phyloP scores from a whole-genome alignment of 2,329 filamentous ascomycete genomes.

The Cladosporium sp. region DNA sequence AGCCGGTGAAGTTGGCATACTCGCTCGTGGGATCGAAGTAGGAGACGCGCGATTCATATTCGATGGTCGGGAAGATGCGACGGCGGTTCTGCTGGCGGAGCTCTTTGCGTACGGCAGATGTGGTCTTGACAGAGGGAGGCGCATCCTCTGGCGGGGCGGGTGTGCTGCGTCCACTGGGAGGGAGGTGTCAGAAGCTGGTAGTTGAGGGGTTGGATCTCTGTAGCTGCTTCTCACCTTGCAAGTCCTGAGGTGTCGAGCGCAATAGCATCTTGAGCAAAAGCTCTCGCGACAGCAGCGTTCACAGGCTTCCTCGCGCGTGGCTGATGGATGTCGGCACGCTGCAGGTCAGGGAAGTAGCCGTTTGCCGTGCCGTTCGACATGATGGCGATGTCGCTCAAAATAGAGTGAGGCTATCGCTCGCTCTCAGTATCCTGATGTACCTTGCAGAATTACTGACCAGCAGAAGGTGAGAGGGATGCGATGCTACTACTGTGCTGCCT shows the following conservation, averaged over 20 bases:
- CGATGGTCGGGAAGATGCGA: constrained; percentile 86
- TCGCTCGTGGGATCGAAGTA: constrained; percentile 94
- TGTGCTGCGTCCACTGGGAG: constrained; percentile 60
- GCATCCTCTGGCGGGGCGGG: constrained; percentile 87
- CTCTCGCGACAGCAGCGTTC: constrained; percentile 27
- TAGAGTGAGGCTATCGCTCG: background rate
- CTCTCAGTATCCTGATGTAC: too few relatives aligned
- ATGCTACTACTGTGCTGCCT: background rate
- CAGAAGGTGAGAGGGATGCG: background rate
- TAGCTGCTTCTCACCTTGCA: constrained; percentile 22
- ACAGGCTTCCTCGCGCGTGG: constrained; percentile 34
- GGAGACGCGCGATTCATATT: constrained; percentile 86
- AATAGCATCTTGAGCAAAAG: constrained; percentile 25
- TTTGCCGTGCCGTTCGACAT: constrained; percentile 24
- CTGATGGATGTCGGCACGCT: constrained; percentile 27
- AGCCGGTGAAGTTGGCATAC: constrained; percentile 92
- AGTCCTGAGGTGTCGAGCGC: constrained; percentile 14
- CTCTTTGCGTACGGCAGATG: constrained; percentile 82
- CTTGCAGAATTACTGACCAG: background rate
- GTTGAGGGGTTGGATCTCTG: background rate
- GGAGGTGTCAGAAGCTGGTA: background rate
- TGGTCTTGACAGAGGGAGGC: constrained; percentile 84
- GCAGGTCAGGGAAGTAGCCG: constrained; percentile 22
- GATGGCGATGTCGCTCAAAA: background rate
- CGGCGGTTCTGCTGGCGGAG: constrained; percentile 69